Percentiles rank a stretch among this genome's conserved stretches.
Evolutionary conservation across 257 asterid genomes (phyloP).

Genomic region (Linderniella brevidens): DNA sequence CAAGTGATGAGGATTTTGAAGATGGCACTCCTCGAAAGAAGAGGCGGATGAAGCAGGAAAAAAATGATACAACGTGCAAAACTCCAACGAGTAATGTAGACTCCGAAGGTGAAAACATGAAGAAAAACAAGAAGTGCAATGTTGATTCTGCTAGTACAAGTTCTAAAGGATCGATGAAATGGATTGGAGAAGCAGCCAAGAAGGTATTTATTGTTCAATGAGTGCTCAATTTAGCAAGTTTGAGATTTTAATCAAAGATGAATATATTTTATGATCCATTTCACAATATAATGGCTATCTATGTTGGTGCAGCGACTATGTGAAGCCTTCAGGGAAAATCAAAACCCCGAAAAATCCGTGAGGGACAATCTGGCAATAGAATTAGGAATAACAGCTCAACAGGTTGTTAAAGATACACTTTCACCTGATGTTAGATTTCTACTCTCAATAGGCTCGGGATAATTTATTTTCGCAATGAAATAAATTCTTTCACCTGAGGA

Average conservation of each 20-base stretch:
- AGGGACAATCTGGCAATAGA: slow-evolving; percentile 64
- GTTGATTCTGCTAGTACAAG: slow-evolving; percentile 31
- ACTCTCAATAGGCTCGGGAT: background rate
- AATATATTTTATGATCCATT: slow-evolving; percentile 10
- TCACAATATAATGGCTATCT: too few species aligned
- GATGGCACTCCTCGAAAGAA: slow-evolving; percentile 32
- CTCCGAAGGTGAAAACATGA: slow-evolving; percentile 16
- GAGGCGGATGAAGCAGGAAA: slow-evolving; percentile 21
- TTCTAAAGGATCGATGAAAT: slow-evolving; percentile 18
- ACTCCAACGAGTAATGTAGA: slow-evolving; percentile 15
- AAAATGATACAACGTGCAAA: slow-evolving; percentile 13
- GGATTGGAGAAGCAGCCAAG: slow-evolving; percentile 46
- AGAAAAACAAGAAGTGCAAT: slow-evolving; percentile 13
- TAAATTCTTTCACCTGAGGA: background rate
- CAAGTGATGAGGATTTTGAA: slow-evolving; percentile 81
- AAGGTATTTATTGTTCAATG: slow-evolving; percentile 36
- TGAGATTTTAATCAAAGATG: slow-evolving; percentile 7
- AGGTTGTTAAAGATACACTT: slow-evolving; percentile 25
- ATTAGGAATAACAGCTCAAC: slow-evolving; percentile 42
- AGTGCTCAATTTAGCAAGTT: slow-evolving; percentile 10
- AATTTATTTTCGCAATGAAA: background rate
- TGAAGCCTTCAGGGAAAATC: slow-evolving; percentile 57
- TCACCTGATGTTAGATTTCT: background rate
- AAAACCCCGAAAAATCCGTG: slow-evolving; percentile 47
- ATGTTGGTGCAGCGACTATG: slow-evolving; percentile 51